Conservation (phyloP, 108 stramenopile species). For the Skeletonema potamos region DNA sequence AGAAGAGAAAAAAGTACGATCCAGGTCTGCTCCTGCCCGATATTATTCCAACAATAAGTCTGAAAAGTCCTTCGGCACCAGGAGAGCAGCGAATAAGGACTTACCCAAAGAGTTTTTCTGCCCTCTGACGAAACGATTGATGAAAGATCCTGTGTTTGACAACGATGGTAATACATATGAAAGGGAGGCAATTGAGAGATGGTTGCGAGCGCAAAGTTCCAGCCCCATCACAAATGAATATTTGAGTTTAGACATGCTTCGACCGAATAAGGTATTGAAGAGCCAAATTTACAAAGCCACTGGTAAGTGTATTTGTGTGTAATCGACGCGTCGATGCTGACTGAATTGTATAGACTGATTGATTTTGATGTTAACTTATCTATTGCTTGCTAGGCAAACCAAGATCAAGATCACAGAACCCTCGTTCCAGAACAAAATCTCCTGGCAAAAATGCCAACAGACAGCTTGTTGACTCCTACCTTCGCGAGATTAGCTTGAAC, state of each 20-base stretch:
- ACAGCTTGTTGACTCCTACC: conserved; percentile 35
- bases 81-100: background rate
- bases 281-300: conserved; percentile 26
- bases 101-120: conserved; percentile 53
- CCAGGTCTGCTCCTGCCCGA: conserved; percentile 36
- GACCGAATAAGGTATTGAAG: conserved; percentile 47
- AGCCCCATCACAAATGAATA: conserved; percentile 50
- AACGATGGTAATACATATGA: conserved; percentile 84
- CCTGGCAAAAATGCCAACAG: conserved; percentile 18
- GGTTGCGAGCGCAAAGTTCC: conserved; percentile 53
- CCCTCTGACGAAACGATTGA: conserved; percentile 67
- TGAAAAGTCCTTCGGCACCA: background rate
- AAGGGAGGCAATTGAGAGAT: conserved; percentile 64
- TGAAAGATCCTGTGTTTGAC: conserved; percentile 81
- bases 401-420: conserved; percentile 18
- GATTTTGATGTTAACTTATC: background rate
- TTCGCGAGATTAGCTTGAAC: conserved; percentile 32
- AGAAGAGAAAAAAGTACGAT: conserved; percentile 2
- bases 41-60: conserved; percentile 3
- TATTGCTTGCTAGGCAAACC: conserved; percentile 19
- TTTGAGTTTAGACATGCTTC: conserved; percentile 35
- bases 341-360: background rate
- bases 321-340: background rate
- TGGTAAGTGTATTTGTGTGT: conserved; percentile 15
- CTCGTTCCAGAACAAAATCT: conserved; percentile 18